Percentiles rank a stretch among this genome's conserved stretches.
phyloP scores from a whole-genome alignment of 2,329 filamentous ascomycete species.

The Aspergillus fumigatus region DNA sequence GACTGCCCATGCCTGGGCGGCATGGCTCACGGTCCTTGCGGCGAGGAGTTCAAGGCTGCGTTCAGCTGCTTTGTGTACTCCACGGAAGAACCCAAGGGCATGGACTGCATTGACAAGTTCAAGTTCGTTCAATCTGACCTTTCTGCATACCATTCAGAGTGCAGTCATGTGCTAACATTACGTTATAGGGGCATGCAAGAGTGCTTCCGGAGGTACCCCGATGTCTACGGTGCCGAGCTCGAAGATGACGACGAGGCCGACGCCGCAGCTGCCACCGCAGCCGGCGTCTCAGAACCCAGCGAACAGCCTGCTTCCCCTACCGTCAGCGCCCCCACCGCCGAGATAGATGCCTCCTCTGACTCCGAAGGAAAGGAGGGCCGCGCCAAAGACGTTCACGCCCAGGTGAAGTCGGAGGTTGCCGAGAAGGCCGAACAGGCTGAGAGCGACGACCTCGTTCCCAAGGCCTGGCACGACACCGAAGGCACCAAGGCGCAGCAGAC shows the following conservation, averaged over 20 bases:
- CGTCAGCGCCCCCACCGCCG: conserved; percentile 13
- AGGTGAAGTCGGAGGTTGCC: conserved; percentile 19
- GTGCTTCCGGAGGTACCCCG: conserved; percentile 89
- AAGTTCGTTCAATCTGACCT: conserved; percentile 57
- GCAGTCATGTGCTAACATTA: conserved; percentile 25
- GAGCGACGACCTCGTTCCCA: conserved; percentile 45
- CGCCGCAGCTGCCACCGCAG: conserved; percentile 29
- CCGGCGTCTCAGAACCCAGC: conserved; percentile 7
- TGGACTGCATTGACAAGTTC: conserved; percentile 97
- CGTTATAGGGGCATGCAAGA: conserved; percentile 81
- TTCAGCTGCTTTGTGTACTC: conserved; percentile 99
- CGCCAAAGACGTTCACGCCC: conserved; percentile 18
- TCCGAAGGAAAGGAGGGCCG: conserved; percentile 23
- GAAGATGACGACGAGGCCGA: conserved; percentile 61
- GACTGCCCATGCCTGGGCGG: conserved; percentile 96
- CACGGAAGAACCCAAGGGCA: conserved; percentile 90
- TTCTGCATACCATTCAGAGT: neutral
- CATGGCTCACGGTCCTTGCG: conserved; percentile 94
- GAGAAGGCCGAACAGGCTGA: conserved; percentile 31
- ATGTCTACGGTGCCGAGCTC: conserved; percentile 86
- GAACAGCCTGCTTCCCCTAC: conserved; percentile 12
- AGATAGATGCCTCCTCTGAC: conserved; percentile 22
- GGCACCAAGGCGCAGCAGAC: conserved; percentile 8
- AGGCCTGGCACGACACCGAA: conserved; percentile 45
- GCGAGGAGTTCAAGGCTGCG: conserved; percentile 88